Percentiles rank a stretch among this genome's conserved stretches.
These are phyloP conservation scores for Eustoma russellianum DNA, from an alignment of 257 asterid species.

Conservation along the genomic window DNA sequence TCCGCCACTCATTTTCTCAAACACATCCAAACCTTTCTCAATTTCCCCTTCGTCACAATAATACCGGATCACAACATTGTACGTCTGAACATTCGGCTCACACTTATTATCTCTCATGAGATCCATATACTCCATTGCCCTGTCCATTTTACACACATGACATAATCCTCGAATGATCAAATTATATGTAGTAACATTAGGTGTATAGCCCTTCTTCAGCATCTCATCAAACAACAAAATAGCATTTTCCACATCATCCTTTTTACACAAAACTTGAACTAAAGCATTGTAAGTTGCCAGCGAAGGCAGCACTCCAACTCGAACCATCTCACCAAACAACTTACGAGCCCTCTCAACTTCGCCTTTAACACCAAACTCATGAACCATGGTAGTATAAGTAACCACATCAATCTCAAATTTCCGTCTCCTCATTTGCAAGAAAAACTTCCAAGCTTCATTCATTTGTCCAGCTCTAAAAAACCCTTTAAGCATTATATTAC, in stretches of 20 bases:
- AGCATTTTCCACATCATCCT: slow-evolving; percentile 73
- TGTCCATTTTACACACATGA: slow-evolving; percentile 57
- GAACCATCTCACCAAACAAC: slow-evolving; percentile 67
- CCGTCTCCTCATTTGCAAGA: slow-evolving; percentile 81
- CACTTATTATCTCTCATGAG: slow-evolving; percentile 53
- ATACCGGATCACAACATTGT: slow-evolving; percentile 62
- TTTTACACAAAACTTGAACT: slow-evolving; percentile 85
- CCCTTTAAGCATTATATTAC: slow-evolving; percentile 72
- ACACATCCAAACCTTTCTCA: slow-evolving; percentile 60
- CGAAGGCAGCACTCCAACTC: slow-evolving; percentile 85
- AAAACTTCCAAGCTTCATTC: slow-evolving; percentile 77
- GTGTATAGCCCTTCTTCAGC: slow-evolving; percentile 67
- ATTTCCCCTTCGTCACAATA: slow-evolving; percentile 79
- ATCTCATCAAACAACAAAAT: slow-evolving; percentile 53
- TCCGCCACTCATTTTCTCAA: slow-evolving; percentile 53
- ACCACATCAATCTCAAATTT: slow-evolving; percentile 72
- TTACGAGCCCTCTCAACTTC: slow-evolving; percentile 61
- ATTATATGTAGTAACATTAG: slow-evolving; percentile 67
- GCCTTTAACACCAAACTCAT: slow-evolving; percentile 77
- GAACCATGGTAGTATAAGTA: slow-evolving; percentile 79
- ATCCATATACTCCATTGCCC: slow-evolving; percentile 54
- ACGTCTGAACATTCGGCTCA: slow-evolving; percentile 70
- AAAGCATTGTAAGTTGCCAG: slow-evolving; percentile 79
- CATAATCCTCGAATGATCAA: slow-evolving; percentile 73
- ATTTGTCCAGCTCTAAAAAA: slow-evolving; percentile 63